Percentiles rank a stretch among this genome's conserved stretches.
phyloP scores from a whole-genome alignment of 2,329 filamentous ascomycete species.

The Diaporthe sp. region DNA sequence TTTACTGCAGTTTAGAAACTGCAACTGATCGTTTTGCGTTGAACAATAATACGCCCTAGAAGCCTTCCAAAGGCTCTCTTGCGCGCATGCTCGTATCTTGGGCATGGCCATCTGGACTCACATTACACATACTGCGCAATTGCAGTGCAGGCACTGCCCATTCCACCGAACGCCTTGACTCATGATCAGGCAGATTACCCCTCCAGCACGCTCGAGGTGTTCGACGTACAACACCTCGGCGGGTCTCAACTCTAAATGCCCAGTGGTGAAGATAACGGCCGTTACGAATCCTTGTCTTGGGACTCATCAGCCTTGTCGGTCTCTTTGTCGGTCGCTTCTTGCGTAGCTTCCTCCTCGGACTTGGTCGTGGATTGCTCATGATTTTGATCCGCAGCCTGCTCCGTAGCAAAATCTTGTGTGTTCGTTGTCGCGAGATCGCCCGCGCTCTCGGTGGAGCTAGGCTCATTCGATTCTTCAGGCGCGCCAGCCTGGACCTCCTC shows the following conservation, averaged over 20 bases:
- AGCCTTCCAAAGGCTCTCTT: neutral
- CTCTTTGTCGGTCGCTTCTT: slow-evolving; percentile 13
- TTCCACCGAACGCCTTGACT: slow-evolving; percentile 1
- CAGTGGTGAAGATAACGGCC: neutral
- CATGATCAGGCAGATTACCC: neutral
- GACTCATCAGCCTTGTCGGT: slow-evolving; percentile 43
- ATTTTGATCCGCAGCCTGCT: slow-evolving; percentile 41
- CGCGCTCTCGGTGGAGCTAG: slow-evolving; percentile 39
- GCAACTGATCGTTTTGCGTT: slow-evolving; percentile 2
- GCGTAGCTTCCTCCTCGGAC: slow-evolving; percentile 8
- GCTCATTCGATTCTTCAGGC: slow-evolving; percentile 12
- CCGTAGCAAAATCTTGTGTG: slow-evolving; percentile 37
- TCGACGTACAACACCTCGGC: slow-evolving; percentile 4
- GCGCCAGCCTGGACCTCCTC: slow-evolving; percentile 14
- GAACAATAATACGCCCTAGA: neutral
- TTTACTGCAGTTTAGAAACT: slow-evolving; percentile 13
- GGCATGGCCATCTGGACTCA: neutral
- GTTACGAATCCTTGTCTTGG: slow-evolving; percentile 32
- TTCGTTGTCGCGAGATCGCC: slow-evolving; percentile 38
- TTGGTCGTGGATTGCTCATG: slow-evolving; percentile 38
- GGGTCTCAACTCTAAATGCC: neutral
- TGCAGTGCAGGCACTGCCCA: neutral
- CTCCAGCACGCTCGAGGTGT: slow-evolving; percentile 1
- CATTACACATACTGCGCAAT: slow-evolving; percentile 1
- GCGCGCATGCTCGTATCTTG: slow-evolving; percentile 5